Percentiles rank a stretch among this genome's conserved stretches.
phyloP scores from a whole-genome alignment of 2,329 filamentous ascomycete species.

The Fusarium coicis region DNA sequence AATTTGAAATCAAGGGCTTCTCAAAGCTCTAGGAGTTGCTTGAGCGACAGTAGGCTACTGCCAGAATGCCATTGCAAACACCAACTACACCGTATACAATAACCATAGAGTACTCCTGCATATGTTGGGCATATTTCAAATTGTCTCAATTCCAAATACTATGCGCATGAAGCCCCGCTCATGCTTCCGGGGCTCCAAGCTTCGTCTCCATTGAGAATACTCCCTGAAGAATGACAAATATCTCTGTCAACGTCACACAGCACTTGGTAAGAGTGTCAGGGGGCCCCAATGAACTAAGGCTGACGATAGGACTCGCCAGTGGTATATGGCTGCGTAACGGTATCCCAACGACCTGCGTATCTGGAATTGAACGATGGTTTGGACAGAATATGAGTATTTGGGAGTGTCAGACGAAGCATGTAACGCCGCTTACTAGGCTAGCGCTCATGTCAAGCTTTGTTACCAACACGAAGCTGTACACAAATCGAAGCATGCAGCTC shows the following conservation, averaged over 20 bases:
- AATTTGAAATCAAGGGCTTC: background rate
- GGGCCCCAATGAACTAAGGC: slow-evolving; percentile 37
- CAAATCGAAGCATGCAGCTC: slow-evolving; percentile 25
- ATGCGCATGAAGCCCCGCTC: slow-evolving; percentile 19
- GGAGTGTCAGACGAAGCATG: background rate
- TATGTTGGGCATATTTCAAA: slow-evolving; percentile 7
- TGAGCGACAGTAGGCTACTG: background rate
- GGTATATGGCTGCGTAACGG: background rate
- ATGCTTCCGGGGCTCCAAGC: slow-evolving; percentile 6
- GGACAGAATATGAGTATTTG: background rate
- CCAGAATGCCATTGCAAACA: background rate
- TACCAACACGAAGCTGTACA: slow-evolving; percentile 8
- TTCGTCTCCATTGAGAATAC: slow-evolving; percentile 22
- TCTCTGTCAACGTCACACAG: slow-evolving; percentile 33
- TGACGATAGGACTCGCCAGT: slow-evolving; percentile 32
- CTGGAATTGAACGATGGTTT: background rate
- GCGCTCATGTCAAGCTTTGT: background rate
- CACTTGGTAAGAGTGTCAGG: slow-evolving; percentile 4
- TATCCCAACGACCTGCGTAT: slow-evolving; percentile 18
- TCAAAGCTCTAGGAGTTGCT: background rate
- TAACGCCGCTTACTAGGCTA: background rate
- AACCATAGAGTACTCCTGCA: background rate
- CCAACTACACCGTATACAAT: background rate
- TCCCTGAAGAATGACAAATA: slow-evolving; percentile 32
- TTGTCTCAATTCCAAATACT: slow-evolving; percentile 32